These are phyloP conservation scores for Sistotremastrum suecicum DNA, from an alignment of 768 basidiomycete species.

Conservation along the genomic window DNA sequence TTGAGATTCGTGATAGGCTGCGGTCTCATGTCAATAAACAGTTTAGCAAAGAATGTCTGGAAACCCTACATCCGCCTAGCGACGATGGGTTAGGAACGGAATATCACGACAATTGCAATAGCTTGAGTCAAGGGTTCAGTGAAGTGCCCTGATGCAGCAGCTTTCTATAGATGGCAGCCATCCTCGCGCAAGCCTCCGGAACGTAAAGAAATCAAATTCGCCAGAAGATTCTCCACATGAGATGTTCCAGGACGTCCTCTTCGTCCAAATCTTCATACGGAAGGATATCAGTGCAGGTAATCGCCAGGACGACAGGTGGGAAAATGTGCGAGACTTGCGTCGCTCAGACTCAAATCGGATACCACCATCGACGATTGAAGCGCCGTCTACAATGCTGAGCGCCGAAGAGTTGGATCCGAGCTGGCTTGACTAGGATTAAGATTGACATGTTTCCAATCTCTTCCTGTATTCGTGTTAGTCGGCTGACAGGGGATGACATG, in stretches of 20 bases:
- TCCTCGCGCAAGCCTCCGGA: constrained; percentile 7
- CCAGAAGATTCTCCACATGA: constrained; percentile 14
- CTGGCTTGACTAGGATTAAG: constrained; percentile 12
- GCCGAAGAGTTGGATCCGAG: constrained; percentile 8
- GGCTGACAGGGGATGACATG: not conserved
- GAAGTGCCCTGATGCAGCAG: constrained; percentile 6
- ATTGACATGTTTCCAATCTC: constrained; percentile 5
- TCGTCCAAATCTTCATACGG: constrained; percentile 9
- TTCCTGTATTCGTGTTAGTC: not conserved
- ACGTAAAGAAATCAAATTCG: constrained; percentile 9
- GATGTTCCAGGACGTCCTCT: constrained; percentile 8
- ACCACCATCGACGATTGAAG: constrained; percentile 10
- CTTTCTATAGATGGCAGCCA: constrained; percentile 12
- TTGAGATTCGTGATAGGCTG: constrained; percentile 17
- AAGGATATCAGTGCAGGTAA: constrained; percentile 17
- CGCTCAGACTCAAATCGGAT: constrained; percentile 6
- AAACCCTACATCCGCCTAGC: not conserved
- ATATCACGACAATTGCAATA: constrained; percentile 5
- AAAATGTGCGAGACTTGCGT: constrained; percentile 3
- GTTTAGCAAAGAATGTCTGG: constrained; percentile 3
- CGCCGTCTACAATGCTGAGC: constrained; percentile 14
- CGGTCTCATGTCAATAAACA: not conserved
- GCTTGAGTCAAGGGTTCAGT: constrained; percentile 10
- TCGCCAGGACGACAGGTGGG: constrained; percentile 13
- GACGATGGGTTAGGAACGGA: not conserved